Evolutionary conservation across 2,329 filamentous ascomycete species (phyloP).

Genomic region (Monosporascus sp.): DNA sequence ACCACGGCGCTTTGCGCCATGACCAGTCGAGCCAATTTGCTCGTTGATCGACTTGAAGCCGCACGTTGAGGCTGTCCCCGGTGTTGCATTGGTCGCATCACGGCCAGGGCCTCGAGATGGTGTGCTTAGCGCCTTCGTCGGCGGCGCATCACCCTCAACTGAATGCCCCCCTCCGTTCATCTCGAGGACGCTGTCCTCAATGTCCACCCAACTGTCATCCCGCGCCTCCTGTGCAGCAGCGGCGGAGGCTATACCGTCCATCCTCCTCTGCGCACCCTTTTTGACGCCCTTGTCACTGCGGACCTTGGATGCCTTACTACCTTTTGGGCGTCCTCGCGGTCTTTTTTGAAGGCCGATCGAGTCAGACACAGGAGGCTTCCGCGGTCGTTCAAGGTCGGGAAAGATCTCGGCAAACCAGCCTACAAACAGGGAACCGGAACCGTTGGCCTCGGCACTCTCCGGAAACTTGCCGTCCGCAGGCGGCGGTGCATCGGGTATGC

Average conservation of each 20-base stretch:
- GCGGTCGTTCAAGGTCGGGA: slow-evolving; percentile 35
- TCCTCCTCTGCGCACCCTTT: slow-evolving; percentile 32
- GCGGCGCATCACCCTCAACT: slow-evolving; percentile 16
- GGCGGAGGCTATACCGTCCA: slow-evolving; percentile 9
- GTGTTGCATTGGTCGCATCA: slow-evolving; percentile 13
- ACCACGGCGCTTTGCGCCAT: slow-evolving; percentile 35
- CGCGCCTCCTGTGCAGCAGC: slow-evolving; percentile 16
- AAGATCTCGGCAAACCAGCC: slow-evolving; percentile 62
- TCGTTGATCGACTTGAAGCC: slow-evolving; percentile 28
- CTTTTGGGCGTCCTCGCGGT: slow-evolving; percentile 50
- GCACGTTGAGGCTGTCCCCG: slow-evolving; percentile 18
- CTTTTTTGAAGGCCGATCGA: slow-evolving; percentile 31
- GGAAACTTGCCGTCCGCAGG: slow-evolving; percentile 48
- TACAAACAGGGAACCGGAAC: slow-evolving; percentile 52
- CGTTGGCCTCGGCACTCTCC: slow-evolving; percentile 50
- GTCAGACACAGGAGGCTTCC: slow-evolving; percentile 15
- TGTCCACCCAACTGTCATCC: slow-evolving; percentile 42
- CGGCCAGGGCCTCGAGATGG: slow-evolving; percentile 14
- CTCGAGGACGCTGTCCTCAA: slow-evolving; percentile 31
- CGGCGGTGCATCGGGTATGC: slow-evolving; percentile 50
- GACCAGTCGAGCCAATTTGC: slow-evolving; percentile 14
- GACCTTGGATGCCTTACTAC: slow-evolving; percentile 45
- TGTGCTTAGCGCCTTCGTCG: slow-evolving; percentile 17
- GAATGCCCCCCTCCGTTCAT: slow-evolving; percentile 25
- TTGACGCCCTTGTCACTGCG: slow-evolving; percentile 47